Base-by-base conservation (phyloP, 208 protist genomes). In the Leptomonas seymouri region DNA sequence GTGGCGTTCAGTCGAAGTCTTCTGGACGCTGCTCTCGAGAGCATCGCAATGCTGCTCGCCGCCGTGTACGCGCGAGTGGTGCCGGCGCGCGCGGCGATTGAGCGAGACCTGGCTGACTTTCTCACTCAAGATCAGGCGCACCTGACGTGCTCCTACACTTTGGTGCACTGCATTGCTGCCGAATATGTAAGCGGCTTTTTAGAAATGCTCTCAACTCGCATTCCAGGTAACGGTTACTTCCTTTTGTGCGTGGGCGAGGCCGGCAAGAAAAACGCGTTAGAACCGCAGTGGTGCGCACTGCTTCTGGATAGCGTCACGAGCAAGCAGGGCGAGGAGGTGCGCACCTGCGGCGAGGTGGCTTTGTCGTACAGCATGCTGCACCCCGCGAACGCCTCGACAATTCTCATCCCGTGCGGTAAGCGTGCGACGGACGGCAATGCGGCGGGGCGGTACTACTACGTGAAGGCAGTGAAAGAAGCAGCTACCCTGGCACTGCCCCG, bases 351-450 rank as follows among this genome's bases (percentile, higher is more conserved):
- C 16, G 68, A 81, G 54, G 53, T 65, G 36, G 74, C 76, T 28
- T 63, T 91, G 18, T 72, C 80, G 14, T 70, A 78, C 58, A 76
- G 80, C 30, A 81, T 81, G 62, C 54, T 74, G 30, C 72, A 86
- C 64, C 57, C 73, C 15, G 55, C 46, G 50, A 87, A 86, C 64
- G 31, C 44, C 49, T 18, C 60, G 41, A 64, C 75, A 25, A 53
- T 88, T 11, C 30, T 85, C 18, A 20, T 31, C 5, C 46, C 59
- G 36, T 73, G 82, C 30, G 51, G 77, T 31, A 39, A 67, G 58
- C 68, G 71, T 41, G 82, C 82, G 14, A 28, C 62, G 3, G 68
- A 60, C 23, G 23, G 64, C 6, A 56, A 46, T 6, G 42, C 67
- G 16, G 53, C 39, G 30, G 75, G 79, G 57, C 54, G 71, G 12